Base-by-base conservation (phyloP, 2,329 filamentous ascomycete species). In the Colletotrichum viniferum region DNA sequence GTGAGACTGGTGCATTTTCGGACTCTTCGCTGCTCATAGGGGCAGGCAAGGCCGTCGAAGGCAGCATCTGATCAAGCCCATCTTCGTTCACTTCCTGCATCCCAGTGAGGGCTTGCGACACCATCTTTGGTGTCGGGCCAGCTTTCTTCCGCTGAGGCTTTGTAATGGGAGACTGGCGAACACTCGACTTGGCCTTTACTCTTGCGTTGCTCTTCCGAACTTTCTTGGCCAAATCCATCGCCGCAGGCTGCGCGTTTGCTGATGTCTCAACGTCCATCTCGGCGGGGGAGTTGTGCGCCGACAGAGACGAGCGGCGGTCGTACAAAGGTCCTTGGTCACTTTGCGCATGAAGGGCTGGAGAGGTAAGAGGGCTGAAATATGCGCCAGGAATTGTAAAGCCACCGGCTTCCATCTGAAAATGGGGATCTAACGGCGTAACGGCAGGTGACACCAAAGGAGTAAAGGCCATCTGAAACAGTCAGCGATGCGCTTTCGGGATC, bases 361-460 rank as follows among this genome's bases (percentile, higher is more conserved):
- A 97, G 7, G 94, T 96, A 64, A 97, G 88, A 12, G 95, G 95
- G 81, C 94, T 97, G 82, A 97, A 96, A 84, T 96, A 96, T 38
- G 94, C 90, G 43, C 90, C 91, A 0, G 93, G 92, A 5, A 94
- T 88, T 7, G 90, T 89, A 79, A 92, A 95, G 60, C 87, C 86
- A 63, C 87, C 86, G 36, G 84, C 85, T 28, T 92, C 90, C 75
- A 91, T 86, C 61, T 89, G 87, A 81, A 95, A 95, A 77, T 93
- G 92, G 56, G 91, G 88, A 80, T 96, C 95, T 66, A 96, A 88
- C 26, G 95, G 94, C 3, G 94, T 96, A 58, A 96, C 94, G 6
- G 94, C 95, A n/a, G 95, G 95, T 21, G 95, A 96, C 13, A 95
- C 94, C 34, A 96, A 88, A 1, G 95, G 95, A 4, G 94, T 96